These are phyloP conservation scores for Eucalyptus curtisii DNA, from an alignment of 345 rosid species.

Conservation along the genomic window DNA sequence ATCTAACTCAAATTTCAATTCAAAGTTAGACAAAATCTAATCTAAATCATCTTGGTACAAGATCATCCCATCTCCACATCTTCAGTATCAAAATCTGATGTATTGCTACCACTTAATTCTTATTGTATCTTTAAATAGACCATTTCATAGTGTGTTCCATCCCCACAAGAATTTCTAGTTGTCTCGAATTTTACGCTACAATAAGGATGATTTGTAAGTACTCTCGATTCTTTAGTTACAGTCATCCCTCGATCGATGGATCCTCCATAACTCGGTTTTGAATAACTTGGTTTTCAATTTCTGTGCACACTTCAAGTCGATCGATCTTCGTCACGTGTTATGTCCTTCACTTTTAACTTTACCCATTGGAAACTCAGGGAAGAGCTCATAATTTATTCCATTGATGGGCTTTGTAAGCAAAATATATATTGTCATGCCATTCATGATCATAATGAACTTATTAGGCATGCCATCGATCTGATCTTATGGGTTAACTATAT, in stretches of 20 bases:
- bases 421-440: background rate
- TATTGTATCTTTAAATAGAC: background rate
- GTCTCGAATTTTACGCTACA: background rate
- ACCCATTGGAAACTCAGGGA: background rate
- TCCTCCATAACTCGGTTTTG: background rate
- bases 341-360: background rate
- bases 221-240: background rate
- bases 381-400: background rate
- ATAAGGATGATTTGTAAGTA: background rate
- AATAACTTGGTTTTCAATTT: background rate
- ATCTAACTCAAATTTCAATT: background rate
- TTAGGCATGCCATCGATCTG: background rate
- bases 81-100: background rate
- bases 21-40: background rate
- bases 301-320: background rate
- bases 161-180: background rate
- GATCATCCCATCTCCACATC: background rate
- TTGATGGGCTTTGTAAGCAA: background rate
- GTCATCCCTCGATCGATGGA: background rate
- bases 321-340: background rate
- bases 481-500: background rate
- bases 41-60: background rate
- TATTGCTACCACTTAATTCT: background rate
- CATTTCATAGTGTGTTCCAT: background rate
- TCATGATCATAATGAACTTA: background rate